These are phyloP conservation scores for Trifolium repens DNA, from an alignment of 306 rosid species.

Conservation along the genomic window DNA sequence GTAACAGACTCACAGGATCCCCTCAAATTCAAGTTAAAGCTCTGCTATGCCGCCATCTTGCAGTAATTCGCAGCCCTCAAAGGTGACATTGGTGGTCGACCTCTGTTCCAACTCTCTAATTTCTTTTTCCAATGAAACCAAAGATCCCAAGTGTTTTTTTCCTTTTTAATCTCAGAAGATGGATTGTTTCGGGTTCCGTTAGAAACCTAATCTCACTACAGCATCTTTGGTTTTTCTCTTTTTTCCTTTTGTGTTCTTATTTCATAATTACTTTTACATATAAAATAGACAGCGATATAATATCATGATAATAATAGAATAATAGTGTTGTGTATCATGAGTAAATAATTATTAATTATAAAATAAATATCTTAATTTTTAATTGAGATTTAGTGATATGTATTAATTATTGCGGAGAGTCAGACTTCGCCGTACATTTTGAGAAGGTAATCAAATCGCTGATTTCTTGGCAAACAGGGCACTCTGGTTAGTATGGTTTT, in stretches of 20 bases:
- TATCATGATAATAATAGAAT: not conserved
- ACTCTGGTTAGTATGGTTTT: not conserved
- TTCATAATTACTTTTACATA: slow-evolving; percentile 4
- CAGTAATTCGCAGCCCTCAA: not conserved
- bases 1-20: slow-evolving; percentile 2
- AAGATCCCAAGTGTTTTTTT: not conserved
- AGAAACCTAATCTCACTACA: not conserved
- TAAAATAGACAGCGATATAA: not conserved
- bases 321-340: not conserved
- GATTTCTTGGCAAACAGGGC: not conserved
- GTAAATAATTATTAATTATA: slow-evolving; percentile 2
- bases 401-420: not conserved
- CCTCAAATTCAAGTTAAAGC: slow-evolving; percentile 9
- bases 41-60: not conserved
- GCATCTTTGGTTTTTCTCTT: not conserved
- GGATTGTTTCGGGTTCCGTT: not conserved
- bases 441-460: not conserved
- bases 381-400: not conserved
- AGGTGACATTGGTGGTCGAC: not conserved
- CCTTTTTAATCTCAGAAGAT: not conserved
- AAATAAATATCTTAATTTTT: not conserved
- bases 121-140: slow-evolving; percentile 1
- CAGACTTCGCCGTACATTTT: not conserved
- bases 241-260: not conserved
- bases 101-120: not conserved